Evolutionary conservation across 129 eudicot genomes (phyloP).

Genomic region (Flaveria trinervia): DNA sequence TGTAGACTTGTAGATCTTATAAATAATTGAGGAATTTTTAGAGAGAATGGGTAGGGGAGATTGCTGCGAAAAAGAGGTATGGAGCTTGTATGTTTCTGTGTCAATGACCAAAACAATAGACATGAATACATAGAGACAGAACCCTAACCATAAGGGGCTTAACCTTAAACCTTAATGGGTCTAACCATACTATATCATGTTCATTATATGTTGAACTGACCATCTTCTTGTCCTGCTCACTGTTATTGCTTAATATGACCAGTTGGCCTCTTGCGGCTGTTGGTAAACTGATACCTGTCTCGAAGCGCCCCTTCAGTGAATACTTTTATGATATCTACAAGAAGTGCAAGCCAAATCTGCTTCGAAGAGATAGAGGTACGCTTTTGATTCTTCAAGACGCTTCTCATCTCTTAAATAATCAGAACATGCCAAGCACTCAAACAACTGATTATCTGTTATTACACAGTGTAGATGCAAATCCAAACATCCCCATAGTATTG

Average conservation of each 20-base stretch:
- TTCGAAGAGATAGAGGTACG: constrained; percentile 34
- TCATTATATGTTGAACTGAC: background rate
- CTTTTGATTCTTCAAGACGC: background rate
- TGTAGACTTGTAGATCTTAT: too few species aligned
- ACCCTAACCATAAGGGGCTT: background rate
- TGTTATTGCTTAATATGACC: constrained; percentile 18
- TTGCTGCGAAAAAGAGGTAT: too few species aligned
- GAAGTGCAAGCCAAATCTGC: constrained; percentile 27
- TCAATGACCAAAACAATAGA: background rate
- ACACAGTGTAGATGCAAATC: background rate
- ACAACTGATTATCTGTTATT: background rate
- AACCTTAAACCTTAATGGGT: background rate
- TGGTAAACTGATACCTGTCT: constrained; percentile 64
- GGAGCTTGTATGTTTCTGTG: too few species aligned
- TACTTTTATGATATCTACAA: constrained; percentile 32
- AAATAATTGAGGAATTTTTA: too few species aligned
- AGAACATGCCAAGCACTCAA: constrained; percentile 5
- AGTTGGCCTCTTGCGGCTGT: constrained; percentile 73
- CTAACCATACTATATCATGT: background rate
- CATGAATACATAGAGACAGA: background rate
- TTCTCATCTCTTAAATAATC: background rate
- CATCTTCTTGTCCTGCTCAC: background rate
- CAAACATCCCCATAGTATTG: background rate
- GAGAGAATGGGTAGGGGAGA: too few species aligned
- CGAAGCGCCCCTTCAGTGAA: constrained; percentile 47